Evolutionary conservation across 768 basidiomycete genomes (phyloP).

Genomic region (Butyriboletus loyo): DNA sequence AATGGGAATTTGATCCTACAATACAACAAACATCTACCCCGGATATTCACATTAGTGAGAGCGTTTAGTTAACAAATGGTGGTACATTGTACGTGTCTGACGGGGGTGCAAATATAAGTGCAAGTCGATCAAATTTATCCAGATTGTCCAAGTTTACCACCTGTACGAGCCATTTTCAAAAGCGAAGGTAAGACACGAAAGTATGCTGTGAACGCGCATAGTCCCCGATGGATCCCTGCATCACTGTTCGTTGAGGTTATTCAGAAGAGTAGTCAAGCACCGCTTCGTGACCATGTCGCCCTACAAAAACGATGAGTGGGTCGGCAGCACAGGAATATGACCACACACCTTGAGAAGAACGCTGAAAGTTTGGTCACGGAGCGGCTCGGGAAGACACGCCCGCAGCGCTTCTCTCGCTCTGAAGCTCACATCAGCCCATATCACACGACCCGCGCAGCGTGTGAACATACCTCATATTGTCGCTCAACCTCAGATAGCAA

Average conservation of each 20-base stretch:
- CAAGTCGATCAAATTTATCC: slow-evolving; percentile 26
- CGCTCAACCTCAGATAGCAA: slow-evolving; percentile 93
- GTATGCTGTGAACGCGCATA: slow-evolving; percentile 2
- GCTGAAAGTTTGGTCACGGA: slow-evolving; percentile 91
- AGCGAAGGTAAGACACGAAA: slow-evolving; percentile 2
- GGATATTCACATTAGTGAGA: slow-evolving; percentile 32
- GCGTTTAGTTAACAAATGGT: slow-evolving; percentile 29
- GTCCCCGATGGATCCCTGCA: background rate
- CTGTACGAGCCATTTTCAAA: slow-evolving; percentile 17
- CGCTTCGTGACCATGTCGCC: slow-evolving; percentile 98
- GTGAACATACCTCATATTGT: slow-evolving; percentile 79
- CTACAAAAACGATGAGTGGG: slow-evolving; percentile 37
- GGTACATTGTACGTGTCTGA: slow-evolving; percentile 29
- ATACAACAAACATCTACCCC: slow-evolving; percentile 34
- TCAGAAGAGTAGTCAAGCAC: slow-evolving; percentile 84
- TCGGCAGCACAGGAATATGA: background rate
- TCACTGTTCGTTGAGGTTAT: slow-evolving; percentile 77
- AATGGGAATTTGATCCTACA: slow-evolving; percentile 24
- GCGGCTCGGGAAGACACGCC: slow-evolving; percentile 92
- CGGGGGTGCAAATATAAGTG: slow-evolving; percentile 30
- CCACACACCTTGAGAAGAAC: slow-evolving; percentile 77
- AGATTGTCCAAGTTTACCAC: slow-evolving; percentile 31
- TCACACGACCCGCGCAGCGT: slow-evolving; percentile 5
- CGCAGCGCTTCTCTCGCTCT: slow-evolving; percentile 95
- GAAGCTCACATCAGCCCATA: slow-evolving; percentile 9